These are phyloP conservation scores for Tulasnella sp. DNA, from an alignment of 768 basidiomycete genomes.

Conservation along the genomic window DNA sequence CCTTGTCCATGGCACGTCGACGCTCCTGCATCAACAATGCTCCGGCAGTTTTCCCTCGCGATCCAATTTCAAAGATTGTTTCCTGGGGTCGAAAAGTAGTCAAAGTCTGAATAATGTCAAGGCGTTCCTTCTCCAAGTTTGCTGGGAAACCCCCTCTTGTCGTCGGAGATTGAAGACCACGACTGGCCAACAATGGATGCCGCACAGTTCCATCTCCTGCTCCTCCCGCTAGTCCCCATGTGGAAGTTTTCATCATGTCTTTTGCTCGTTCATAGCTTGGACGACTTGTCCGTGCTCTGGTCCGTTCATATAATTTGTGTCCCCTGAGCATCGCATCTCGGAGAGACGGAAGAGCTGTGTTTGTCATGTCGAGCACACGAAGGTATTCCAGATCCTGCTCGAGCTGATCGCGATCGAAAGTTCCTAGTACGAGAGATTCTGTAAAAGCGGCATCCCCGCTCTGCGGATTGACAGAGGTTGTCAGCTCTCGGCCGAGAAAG, in stretches of 20 bases:
- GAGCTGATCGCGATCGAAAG: constrained; percentile 63
- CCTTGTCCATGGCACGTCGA: constrained; percentile 61
- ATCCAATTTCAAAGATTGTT: constrained; percentile 83
- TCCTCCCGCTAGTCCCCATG: constrained; percentile 53
- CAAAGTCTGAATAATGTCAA: constrained; percentile 59
- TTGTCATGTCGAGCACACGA: constrained; percentile 47
- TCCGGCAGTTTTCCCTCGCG: constrained; percentile 51
- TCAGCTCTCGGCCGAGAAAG: constrained; percentile 73
- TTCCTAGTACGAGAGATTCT: constrained; percentile 65
- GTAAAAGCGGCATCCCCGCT: constrained; percentile 51
- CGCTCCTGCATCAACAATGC: constrained; percentile 80
- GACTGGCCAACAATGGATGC: constrained; percentile 38
- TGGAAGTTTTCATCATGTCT: constrained; percentile 59
- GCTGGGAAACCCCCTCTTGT: constrained; percentile 31
- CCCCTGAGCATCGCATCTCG: constrained; percentile 80
- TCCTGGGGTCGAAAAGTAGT: constrained; percentile 75
- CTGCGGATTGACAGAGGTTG: constrained; percentile 30
- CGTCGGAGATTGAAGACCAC: background rate
- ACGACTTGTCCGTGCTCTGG: constrained; percentile 78
- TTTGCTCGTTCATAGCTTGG: constrained; percentile 85
- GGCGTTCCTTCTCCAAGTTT: constrained; percentile 42
- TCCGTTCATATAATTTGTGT: constrained; percentile 88
- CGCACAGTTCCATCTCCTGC: constrained; percentile 41
- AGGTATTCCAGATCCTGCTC: constrained; percentile 82
- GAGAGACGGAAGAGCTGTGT: constrained; percentile 52